These are phyloP conservation scores for Nectriaceae sp. DNA, from an alignment of 2,329 filamentous ascomycete genomes.

Conservation along the genomic window DNA sequence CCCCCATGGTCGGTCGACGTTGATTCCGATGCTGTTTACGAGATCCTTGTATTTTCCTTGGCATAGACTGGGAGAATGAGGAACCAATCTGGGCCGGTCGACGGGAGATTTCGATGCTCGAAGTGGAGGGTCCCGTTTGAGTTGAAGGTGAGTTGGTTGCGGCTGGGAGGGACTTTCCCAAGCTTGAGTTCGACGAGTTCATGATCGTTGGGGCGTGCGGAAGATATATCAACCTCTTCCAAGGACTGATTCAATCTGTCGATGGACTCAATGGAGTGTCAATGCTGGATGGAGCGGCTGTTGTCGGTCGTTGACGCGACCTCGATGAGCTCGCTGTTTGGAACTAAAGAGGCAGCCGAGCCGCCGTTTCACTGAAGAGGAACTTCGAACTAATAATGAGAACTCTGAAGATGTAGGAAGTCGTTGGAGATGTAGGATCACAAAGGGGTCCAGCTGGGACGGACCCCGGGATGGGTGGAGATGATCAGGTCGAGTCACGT, in stretches of 20 bases:
- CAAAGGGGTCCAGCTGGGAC: conserved; percentile 36
- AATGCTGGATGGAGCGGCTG: background rate
- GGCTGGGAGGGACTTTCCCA: conserved; percentile 55
- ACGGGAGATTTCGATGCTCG: conserved; percentile 53
- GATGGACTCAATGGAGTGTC: background rate
- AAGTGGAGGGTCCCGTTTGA: conserved; percentile 43
- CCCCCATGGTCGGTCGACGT: conserved; percentile 61
- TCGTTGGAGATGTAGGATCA: conserved; percentile 8
- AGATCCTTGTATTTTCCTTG: conserved; percentile 74
- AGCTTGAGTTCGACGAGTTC: conserved; percentile 34
- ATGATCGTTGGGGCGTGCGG: conserved; percentile 25
- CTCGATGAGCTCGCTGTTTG: background rate
- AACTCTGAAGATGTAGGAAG: conserved; percentile 7
- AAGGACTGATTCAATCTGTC: background rate
- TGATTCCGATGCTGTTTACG: conserved; percentile 85
- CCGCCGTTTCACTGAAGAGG: no score
- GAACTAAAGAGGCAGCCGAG: no score
- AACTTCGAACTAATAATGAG: no score
- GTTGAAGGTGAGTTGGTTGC: conserved; percentile 42
- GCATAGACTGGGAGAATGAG: conserved; percentile 40
- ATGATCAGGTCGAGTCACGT: conserved; percentile 34
- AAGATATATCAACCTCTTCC: background rate
- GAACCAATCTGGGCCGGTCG: conserved; percentile 44
- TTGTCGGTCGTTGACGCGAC: background rate
- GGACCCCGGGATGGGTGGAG: conserved; percentile 38